These are phyloP conservation scores for Russula brevipes DNA, from an alignment of 768 basidiomycete genomes.

Conservation along the genomic window DNA sequence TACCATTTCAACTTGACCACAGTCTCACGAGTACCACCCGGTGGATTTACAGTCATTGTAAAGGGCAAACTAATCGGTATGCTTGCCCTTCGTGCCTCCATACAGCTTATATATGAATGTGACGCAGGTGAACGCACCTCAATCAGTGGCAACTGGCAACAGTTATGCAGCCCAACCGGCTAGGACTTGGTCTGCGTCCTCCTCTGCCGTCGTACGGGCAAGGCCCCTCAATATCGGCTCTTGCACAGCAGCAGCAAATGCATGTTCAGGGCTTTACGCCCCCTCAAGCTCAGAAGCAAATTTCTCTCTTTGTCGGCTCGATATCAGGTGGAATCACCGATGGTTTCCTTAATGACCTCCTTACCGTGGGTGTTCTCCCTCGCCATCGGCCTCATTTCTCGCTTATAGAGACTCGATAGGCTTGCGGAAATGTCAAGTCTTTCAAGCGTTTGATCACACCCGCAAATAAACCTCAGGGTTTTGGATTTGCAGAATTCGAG, in stretches of 20 bases:
- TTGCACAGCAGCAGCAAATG: conserved; percentile 76
- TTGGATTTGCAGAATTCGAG: conserved; percentile 95
- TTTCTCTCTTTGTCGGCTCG: conserved; percentile 85
- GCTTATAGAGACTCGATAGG: conserved; percentile 42
- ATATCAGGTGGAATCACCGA: conserved; percentile 93
- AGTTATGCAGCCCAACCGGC: conserved; percentile 64
- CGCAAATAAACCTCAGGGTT: conserved; percentile 90
- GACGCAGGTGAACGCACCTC: background rate
- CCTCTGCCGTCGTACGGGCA: conserved; percentile 85
- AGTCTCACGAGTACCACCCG: background rate
- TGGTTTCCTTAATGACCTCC: conserved; percentile 67
- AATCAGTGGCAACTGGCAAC: background rate
- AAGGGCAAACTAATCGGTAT: background rate
- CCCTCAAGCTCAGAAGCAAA: conserved; percentile 63
- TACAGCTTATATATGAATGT: background rate
- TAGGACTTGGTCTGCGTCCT: conserved; percentile 81
- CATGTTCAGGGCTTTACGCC: conserved; percentile 57
- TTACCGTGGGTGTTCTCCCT: conserved; percentile 53
- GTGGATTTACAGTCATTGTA: background rate
- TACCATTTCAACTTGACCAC: no score
- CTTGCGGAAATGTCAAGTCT: conserved; percentile 83
- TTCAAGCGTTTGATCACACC: conserved; percentile 93
- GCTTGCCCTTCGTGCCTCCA: background rate
- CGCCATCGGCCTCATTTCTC: background rate
- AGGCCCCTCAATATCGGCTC: conserved; percentile 87